Evolutionary conservation across 2,329 filamentous ascomycete genomes (phyloP), one percentile per base, ranked within the genome.

Genomic region (Trichophyton verrucosum): DNA sequence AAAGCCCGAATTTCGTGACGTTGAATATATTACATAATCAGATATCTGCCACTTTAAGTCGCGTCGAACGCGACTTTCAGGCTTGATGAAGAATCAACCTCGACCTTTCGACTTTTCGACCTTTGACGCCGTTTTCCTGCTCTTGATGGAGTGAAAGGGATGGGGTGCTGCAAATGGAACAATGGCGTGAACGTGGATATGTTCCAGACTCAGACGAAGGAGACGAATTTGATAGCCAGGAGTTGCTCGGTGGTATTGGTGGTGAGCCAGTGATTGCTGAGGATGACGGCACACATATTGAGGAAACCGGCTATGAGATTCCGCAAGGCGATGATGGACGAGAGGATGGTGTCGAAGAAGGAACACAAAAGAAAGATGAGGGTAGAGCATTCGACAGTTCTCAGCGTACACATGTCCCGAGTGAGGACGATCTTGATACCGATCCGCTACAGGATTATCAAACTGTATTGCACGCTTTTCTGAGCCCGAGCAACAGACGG

Each of bases 161-260:
- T 58, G 56, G 56, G 42, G 56, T 42, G 56, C 42, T 46, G 24
- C 56, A 42, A 74, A 76, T 75, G 73, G 74, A 76, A 73, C 71
- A 72, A 73, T 80, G 78, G 78, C 75, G 75, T 68, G 72, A 76
- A 69, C 74, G 75, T 71, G 78, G 78, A 59, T 80, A 75, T 73
- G 78, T 80, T 63, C 76, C 76, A 63, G 78, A 80, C 68, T 80
- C 78, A 49, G 78, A 80, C 63, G 75, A 76, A 20, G 75, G 76
- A 56, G 75, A 74, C 56, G 73, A 72, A 57, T 69, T 74, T 53
- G 74, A 75, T 30, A 73, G 68, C 55, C 69, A 74, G 24, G 57
- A 61, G 46, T 56, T 59, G 9, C 55, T 58, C n/a, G 44, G 57
- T 36, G 27, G 24, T 42, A 15, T 17, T 36, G 33, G 24, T 42